Base-by-base conservation (phyloP, 2,329 filamentous ascomycete species). In the Alternaria arbusti region DNA sequence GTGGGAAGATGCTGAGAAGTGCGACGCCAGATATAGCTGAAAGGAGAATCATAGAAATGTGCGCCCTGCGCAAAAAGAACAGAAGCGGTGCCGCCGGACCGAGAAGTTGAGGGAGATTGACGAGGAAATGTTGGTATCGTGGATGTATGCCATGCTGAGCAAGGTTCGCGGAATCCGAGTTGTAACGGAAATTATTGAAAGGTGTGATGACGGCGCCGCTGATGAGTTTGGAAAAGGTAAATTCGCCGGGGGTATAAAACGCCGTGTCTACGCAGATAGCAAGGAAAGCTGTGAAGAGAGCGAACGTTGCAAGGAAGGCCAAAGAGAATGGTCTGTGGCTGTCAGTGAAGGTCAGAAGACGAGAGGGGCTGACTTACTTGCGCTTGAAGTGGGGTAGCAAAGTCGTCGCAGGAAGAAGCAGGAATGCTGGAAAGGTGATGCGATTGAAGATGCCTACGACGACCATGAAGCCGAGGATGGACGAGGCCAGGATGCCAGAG, bases 401-500 rank as follows among this genome's bases (percentile, higher is more conserved):
- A 76, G 90, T 90, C 77, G 97, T 83, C 36, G 91, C 90, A 57
- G 96, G 95, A 77, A 97, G 88, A 62, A 97, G 64, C 65, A 99
- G 82, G 79, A 97, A 99, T 13, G 94, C 95, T 49, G 95, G 95
- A 79, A 98, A 98, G 10, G 96, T 99, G 74, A 98, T 97, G 69
- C 96, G 89, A 81, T 98, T 99, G 82, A 99, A 99, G 62, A 95
- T 83, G 54, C 96, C 96, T 74, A 96, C 91, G 13, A 97, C 90
- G 56, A 88, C 86, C 58, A 97, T 88, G 65, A 94, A 89, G 28
- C 93, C 93, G 44, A 99, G 87, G 45, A 96, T 85, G 44, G 88
- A 86, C 61, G 91, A 94, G 20, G 94, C 90, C 70, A 93, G 83
- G 60, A 93, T 84, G 51, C 93, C 92, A 60, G 92, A 91, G 74